These are phyloP conservation scores for Cladobotryum protrusum DNA, from an alignment of 2,329 filamentous ascomycete species.

Conservation along the genomic window DNA sequence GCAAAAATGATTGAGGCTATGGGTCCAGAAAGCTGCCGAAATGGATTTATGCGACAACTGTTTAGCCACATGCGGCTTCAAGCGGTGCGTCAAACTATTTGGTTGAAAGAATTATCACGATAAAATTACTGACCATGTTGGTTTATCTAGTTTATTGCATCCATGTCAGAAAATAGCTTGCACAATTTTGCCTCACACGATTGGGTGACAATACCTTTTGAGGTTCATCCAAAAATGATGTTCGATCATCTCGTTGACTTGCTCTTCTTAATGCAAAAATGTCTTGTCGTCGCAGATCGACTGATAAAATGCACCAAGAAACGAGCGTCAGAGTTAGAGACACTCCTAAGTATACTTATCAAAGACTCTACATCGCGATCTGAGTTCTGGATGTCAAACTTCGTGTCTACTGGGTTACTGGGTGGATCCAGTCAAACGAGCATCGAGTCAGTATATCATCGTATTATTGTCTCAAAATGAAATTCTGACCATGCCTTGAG, in stretches of 20 bases:
- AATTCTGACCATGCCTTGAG: neutral
- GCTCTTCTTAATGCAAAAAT: conserved; percentile 16
- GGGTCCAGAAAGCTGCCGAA: conserved; percentile 9
- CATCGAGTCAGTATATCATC: no score
- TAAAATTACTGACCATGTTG: neutral
- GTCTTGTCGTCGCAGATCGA: conserved; percentile 3
- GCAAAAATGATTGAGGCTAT: conserved; percentile 7
- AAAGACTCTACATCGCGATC: neutral
- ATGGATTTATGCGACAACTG: conserved; percentile 12
- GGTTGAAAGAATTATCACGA: neutral
- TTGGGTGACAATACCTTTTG: conserved; percentile 41
- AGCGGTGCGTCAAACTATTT: conserved; percentile 2
- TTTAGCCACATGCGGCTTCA: conserved; percentile 14
- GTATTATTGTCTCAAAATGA: no score
- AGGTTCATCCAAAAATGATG: conserved; percentile 37
- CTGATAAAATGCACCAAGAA: neutral
- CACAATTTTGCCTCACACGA: conserved; percentile 34
- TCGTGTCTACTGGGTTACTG: neutral
- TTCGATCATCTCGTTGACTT: conserved; percentile 43
- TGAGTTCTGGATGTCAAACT: neutral
- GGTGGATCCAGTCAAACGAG: neutral
- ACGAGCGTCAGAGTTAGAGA: neutral
- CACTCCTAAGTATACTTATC: neutral
- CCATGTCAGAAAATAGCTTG: conserved; percentile 11
- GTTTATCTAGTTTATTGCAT: conserved; percentile 6